Evolutionary conservation across 139 green algal species (phyloP).

Genomic region (Diplosphaera chodatii): DNA sequence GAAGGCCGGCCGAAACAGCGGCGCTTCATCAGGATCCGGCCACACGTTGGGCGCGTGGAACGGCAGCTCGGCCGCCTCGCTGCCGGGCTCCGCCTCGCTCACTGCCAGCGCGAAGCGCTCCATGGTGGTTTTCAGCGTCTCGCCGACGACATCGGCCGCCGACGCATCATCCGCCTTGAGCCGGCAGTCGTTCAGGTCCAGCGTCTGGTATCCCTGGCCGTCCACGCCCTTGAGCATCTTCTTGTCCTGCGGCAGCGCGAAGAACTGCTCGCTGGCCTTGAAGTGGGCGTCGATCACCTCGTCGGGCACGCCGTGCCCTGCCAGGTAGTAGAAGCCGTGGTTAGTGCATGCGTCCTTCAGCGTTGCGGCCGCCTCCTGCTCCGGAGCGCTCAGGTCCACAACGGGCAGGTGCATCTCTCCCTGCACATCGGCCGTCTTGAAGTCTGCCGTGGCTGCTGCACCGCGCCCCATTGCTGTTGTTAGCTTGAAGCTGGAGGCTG

Average conservation of each 20-base stretch:
- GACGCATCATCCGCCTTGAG: neutral
- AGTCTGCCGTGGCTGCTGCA: no score
- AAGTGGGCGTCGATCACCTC: slow-evolving; percentile 42
- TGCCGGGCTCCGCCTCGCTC: slow-evolving; percentile 15
- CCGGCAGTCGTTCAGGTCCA: neutral
- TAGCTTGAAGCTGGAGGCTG: no score
- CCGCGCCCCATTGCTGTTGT: neutral
- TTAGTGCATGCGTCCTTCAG: neutral
- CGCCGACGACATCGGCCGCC: no score
- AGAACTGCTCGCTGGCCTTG: slow-evolving; percentile 39
- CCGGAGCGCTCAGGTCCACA: neutral
- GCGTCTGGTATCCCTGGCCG: neutral
- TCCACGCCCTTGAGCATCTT: slow-evolving; percentile 30
- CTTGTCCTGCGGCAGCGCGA: slow-evolving; percentile 46
- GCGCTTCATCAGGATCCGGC: slow-evolving; percentile 32
- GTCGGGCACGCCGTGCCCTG: slow-evolving; percentile 46
- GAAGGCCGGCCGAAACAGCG: slow-evolving; percentile 24
- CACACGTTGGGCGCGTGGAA: slow-evolving; percentile 78
- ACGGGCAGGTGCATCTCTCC: neutral
- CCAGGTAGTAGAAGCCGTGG: neutral
- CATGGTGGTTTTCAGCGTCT: neutral
- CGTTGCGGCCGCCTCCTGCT: neutral
- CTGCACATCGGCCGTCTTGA: neutral
- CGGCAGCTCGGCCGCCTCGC: slow-evolving; percentile 36
- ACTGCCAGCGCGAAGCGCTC: slow-evolving; percentile 39